Evolutionary conservation across 208 protist species (phyloP).

Genomic region (Naegleria fowleri): DNA sequence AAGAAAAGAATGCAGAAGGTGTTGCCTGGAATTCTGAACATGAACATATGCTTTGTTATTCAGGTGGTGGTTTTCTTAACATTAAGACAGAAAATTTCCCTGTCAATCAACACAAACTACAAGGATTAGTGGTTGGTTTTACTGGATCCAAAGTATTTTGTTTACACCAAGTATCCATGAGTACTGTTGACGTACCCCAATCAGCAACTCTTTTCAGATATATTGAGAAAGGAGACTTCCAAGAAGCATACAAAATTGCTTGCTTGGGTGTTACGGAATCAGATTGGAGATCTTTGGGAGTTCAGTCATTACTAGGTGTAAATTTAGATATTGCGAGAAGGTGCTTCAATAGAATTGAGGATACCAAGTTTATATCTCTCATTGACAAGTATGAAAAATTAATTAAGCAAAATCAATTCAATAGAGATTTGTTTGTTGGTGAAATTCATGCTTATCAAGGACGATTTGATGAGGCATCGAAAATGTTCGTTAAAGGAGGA

Average conservation of each 20-base stretch:
- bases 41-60: constrained; percentile 89
- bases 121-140: constrained; percentile 89
- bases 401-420: not conserved
- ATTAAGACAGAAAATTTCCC: constrained; percentile 86
- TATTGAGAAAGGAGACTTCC: constrained; percentile 77
- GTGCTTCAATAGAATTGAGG: not conserved
- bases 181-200: constrained; percentile 85
- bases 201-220: constrained; percentile 77
- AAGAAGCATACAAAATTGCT: constrained; percentile 77
- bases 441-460: constrained; percentile 86
- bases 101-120: constrained; percentile 78
- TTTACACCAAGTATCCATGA: constrained; percentile 68
- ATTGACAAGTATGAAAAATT: constrained; percentile 18
- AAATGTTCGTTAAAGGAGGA: constrained; percentile 70
- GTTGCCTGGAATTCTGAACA: constrained; percentile 85
- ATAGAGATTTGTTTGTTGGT: constrained; percentile 25
- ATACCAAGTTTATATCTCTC: not conserved
- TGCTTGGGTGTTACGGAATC: constrained; percentile 81
- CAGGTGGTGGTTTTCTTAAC: constrained; percentile 64
- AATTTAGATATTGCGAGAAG: constrained; percentile 77
- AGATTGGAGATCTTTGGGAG: constrained; percentile 86
- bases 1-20: constrained; percentile 70
- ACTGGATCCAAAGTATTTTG: constrained; percentile 87
- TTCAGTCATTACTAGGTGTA: constrained; percentile 76
- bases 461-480: constrained; percentile 79